Evolutionary conservation across 208 protist species (phyloP), one percentile per base, ranked within the genome.

Genomic region (Trypanosoma rangeli): DNA sequence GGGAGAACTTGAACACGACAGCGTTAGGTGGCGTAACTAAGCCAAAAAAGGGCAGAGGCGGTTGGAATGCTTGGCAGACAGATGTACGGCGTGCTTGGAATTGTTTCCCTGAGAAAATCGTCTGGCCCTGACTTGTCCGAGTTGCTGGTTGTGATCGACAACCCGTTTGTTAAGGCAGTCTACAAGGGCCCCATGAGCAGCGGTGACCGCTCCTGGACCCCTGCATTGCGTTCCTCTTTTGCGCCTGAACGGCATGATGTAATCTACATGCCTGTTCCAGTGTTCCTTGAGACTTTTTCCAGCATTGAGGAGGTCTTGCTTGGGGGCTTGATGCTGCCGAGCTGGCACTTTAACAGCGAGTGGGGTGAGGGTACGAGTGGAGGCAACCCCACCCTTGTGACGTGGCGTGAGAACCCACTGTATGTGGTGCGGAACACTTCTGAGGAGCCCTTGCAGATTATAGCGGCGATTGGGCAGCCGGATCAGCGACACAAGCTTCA

Each of bases 401-500:
- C 83, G 13, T 89, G 83, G 83, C 76, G 80, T 56, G 72, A 85
- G 77, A 89, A 89, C 57, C 83, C 83, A 28, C 44, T 85, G 16
- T 89, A 85, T 59, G 50, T 85, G 77, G 79, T 16, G 16, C 64
- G 66, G 58, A 89, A 89, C 68, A 65, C n/a, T 20, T 69, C 52
- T 10, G 78, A 90, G 1, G 79, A 82, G 3, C 80, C 82, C n/a
- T 53, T 92, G 33, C 76, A 92, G 66, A 76, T 92, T 26, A 79
- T 89, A n/a, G 82, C 79, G 44, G 87, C 90, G 80, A 82, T 93
- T 55, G 70, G 83, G 9, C 89, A 92, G 73, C 82, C 82, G 20
- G 89, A 94, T 65, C 84, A 94, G 78, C 82, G 89, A 39, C 86
- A 89, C 55, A 62, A 82, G 63, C 76, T 90, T 22, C 85, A 94